A percentile compares a stretch with the other conserved stretches of the same genome.
phyloP scores from a whole-genome alignment of 2,329 filamentous ascomycete genomes.

The Aspergillus ibericus region DNA sequence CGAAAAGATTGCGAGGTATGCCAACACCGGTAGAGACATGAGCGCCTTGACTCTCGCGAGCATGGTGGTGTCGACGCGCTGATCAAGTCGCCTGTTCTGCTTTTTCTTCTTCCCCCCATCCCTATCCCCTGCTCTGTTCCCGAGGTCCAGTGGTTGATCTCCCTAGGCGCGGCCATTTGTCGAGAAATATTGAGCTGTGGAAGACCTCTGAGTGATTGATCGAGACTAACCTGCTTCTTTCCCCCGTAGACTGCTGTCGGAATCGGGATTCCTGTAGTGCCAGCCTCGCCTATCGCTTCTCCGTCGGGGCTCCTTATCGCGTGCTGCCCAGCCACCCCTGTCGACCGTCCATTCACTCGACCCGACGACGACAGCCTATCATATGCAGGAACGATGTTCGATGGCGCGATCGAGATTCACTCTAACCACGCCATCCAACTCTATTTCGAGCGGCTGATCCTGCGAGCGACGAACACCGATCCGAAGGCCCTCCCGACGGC shows the following conservation, averaged over 20 bases:
- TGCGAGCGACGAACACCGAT: not conserved
- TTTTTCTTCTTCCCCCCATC: conserved; percentile 12
- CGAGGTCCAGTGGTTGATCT: conserved; percentile 13
- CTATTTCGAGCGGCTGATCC: not conserved
- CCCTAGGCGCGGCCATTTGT: conserved; percentile 29
- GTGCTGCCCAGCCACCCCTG: conserved; percentile 13
- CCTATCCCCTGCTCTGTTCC: conserved; percentile 5
- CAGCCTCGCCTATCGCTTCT: conserved; percentile 9
- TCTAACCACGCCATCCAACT: conserved; percentile 1
- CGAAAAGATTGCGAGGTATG: conserved; percentile 98
- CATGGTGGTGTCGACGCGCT: conserved; percentile 35
- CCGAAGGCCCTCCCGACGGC: not conserved
- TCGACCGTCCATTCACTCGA: conserved; percentile 11
- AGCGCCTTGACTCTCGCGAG: conserved; percentile 35
- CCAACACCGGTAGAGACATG: conserved; percentile 35
- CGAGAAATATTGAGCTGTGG: conserved; percentile 13
- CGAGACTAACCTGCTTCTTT: conserved; percentile 35
- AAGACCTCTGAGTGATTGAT: conserved; percentile 20
- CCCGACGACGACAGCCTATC: not conserved
- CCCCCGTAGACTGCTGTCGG: conserved; percentile 47
- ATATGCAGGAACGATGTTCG: not conserved
- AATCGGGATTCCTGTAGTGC: conserved; percentile 50
- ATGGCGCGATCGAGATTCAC: not conserved
- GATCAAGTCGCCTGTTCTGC: conserved; percentile 18
- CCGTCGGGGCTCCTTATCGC: conserved; percentile 7